Conservation (phyloP, 805 yeast genomes). For the Candida vaughaniae region DNA sequence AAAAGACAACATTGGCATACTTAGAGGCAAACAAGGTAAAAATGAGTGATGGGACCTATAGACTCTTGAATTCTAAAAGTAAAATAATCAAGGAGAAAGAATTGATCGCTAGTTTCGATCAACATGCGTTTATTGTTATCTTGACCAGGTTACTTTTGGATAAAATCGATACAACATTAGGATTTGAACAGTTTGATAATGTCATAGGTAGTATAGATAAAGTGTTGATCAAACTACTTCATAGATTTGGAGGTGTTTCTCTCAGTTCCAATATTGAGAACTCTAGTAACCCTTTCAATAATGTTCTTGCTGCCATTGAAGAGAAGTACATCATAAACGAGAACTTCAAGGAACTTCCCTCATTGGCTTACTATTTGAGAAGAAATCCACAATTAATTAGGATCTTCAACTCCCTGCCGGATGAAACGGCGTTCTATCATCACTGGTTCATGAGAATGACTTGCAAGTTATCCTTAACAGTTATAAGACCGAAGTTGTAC, state of each 20-base stretch:
- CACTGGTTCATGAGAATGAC: slow-evolving; percentile 25
- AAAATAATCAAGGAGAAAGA: slow-evolving; percentile 24
- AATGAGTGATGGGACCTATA: slow-evolving; percentile 15
- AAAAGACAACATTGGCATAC: slow-evolving; percentile 26
- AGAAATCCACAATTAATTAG: slow-evolving; percentile 35
- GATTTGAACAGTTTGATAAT: slow-evolving; percentile 32
- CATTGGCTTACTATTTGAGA: slow-evolving; percentile 32
- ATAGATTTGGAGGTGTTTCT: slow-evolving; percentile 28
- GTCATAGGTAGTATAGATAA: slow-evolving; percentile 25
- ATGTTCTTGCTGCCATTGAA: slow-evolving; percentile 8
- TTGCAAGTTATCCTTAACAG: slow-evolving; percentile 17
- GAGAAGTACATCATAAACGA: slow-evolving; percentile 23
- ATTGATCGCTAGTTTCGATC: slow-evolving; percentile 31
- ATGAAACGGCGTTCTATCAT: slow-evolving; percentile 44
- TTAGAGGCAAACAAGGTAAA: slow-evolving; percentile 15
- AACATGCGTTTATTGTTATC: slow-evolving; percentile 27
- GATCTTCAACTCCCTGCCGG: slow-evolving; percentile 44
- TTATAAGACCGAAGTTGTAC: slow-evolving; percentile 32
- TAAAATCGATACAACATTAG: slow-evolving; percentile 33
- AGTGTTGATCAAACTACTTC: slow-evolving; percentile 23
- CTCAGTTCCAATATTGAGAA: slow-evolving; percentile 2
- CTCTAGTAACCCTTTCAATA: slow-evolving; percentile 21
- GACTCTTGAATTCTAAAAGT: slow-evolving; percentile 18
- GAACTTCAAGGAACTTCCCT: slow-evolving; percentile 27
- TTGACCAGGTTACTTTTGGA: slow-evolving; percentile 32